Percentiles rank a stretch among this genome's conserved stretches.
Conservation (phyloP, 169 alveolate species). For the Eimeria necatrix region DNA sequence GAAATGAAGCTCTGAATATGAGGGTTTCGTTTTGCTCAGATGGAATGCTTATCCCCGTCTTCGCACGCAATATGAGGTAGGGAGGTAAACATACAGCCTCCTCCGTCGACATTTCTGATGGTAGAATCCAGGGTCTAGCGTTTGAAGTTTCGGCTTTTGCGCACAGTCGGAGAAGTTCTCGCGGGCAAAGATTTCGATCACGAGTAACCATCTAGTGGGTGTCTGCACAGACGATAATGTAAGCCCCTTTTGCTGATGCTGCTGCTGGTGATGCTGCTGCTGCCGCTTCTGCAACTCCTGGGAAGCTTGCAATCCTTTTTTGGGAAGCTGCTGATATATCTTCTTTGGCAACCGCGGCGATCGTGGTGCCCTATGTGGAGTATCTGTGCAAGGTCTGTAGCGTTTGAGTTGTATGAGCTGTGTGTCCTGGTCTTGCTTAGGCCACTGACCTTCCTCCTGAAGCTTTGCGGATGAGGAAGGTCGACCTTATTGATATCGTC, state of each 20-base stretch:
- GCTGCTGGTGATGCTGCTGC: conserved; percentile 32
- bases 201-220: conserved; percentile 71
- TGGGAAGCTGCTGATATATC: background rate
- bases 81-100: background rate
- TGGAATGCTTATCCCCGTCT: conserved; percentile 80
- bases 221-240: conserved; percentile 83
- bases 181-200: conserved; percentile 68
- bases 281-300: conserved; percentile 37
- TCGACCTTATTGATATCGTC: conserved; percentile 82
- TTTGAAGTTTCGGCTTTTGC: background rate
- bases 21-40: background rate
- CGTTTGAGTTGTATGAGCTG: no score
- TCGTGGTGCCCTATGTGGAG: background rate
- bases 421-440: conserved; percentile 4
- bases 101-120: background rate
- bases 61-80: conserved; percentile 69
- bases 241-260: conserved; percentile 49
- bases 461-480: conserved; percentile 72
- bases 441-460: conserved; percentile 80
- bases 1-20: no score
- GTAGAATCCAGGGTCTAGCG: background rate
- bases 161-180: conserved; percentile 73
- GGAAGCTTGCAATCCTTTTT: no score
- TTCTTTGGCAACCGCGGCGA: background rate
- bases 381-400: background rate